Base-by-base conservation (phyloP, 805 yeast genomes). In the Teunomyces aglyptinius region DNA sequence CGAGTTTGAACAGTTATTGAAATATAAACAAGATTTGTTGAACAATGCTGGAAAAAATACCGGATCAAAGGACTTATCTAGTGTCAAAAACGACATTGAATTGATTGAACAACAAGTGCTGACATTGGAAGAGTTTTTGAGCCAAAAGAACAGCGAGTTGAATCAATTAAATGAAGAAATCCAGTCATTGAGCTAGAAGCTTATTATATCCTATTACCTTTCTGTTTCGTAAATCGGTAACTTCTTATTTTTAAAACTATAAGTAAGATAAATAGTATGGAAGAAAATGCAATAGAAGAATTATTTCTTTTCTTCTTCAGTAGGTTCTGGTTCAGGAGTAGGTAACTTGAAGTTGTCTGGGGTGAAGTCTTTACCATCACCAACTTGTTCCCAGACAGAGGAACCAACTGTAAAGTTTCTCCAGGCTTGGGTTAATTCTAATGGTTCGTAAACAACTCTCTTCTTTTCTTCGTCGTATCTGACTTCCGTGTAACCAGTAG, bases 361-460 rank as follows among this genome's bases (percentile, higher is more conserved):
- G 19, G 92, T 82, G 55, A 76, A 81, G 65, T 89, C 96, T 51
- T 80, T 76, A 59, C 96, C 96, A 15, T 83, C 85, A 48, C 96
- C 96, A 56, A 88, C 92, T 56, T 86, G 96, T 67, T 89, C 96
- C 94, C 96, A 89, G 41, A 86, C 89, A 27, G 92, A 82, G 8
- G 92, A 83, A 40, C 96, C 96, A 40, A 87, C 95, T 22, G 86
- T 75, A 73, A 89, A 89, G 75, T 87, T 86, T 76, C 96, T 82
- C 82, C 89, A 89, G 11, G 96, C 96, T 72, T 89, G 96, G 27
- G 96, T 86, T 65, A 89, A 77, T 73, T 89, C 96, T 61, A 89
- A 77, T 35, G 96, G 96, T 70, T 87, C 96, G 67, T 89, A 89
- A 15, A 89, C 88, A 47, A 89, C 83, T 65, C 96, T 81, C 76